Base-by-base conservation (phyloP, 2,329 filamentous ascomycete species). In the Alternaria burnsii region DNA sequence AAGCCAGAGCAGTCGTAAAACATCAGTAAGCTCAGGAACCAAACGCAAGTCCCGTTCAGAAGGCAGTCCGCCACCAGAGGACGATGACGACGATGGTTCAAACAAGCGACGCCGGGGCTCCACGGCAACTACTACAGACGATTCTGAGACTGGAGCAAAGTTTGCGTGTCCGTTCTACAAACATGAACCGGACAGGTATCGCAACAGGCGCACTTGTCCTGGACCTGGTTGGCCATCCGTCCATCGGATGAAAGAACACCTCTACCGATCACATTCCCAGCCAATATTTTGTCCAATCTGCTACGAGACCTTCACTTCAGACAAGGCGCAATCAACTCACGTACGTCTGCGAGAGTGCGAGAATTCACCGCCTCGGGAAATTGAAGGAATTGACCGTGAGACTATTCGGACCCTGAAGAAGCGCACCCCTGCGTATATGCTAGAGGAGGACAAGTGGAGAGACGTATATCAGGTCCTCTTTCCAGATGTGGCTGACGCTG, bases 151-250 rank as follows among this genome's bases (percentile, higher is more conserved):
- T 7, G 69, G 69, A 4, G 65, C 66, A 3, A 60, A 67, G 68
- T 74, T 79, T 34, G 79, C 79, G 4, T 82, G 80, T 53, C 80
- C 80, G 0, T 82, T 76, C 55, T 80, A 73, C 68, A 81, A 81
- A 60, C 75, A 79, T 47, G 77, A 80, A 51, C 77, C 76, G 0
- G 65, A 71, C 8, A 73, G 73, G 20, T 80, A 80, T 55, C 73
- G 70, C 40, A 71, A 73, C 26, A 67, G 72, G n/a, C 69, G 76
- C 2, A 74, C 74, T 0, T 82, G 79, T 62, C 75, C 76, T 14
- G 75, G 76, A 0, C 78, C 76, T 0, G 77, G 78, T 1, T 81
- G 78, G 73, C 76, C 74, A 1, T 78, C 73, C 7, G 77, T 80
- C 0, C 78, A 80, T 52, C 72, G 79, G 0, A 76, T 81, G 67